A percentile compares a stretch with the other conserved stretches of the same genome.
Conservation (phyloP, 2,329 filamentous ascomycete genomes). For the Phaeosphaeriaceae sp. region DNA sequence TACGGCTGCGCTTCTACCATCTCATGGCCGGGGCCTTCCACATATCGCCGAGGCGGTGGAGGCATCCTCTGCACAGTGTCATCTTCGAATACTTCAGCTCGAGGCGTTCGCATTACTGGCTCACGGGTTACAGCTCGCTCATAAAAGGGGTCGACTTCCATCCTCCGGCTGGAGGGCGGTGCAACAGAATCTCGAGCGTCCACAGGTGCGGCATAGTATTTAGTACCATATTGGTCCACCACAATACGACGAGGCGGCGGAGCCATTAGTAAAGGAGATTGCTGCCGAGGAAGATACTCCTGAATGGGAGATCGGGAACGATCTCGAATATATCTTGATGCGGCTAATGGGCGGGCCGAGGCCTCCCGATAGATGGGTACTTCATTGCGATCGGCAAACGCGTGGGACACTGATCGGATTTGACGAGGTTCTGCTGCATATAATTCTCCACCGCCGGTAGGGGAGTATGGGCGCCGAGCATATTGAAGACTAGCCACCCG, state of each 20-base stretch:
- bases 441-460: slow-evolving; percentile 38
- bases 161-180: slow-evolving; percentile 51
- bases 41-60: slow-evolving; percentile 56
- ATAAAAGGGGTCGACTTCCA: slow-evolving; percentile 67
- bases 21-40: slow-evolving; percentile 68
- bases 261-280: slow-evolving; percentile 52
- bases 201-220: slow-evolving; percentile 68
- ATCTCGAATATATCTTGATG: slow-evolving; percentile 49
- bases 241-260: slow-evolving; percentile 69
- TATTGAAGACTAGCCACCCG: slow-evolving; percentile 57
- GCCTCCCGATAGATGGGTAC: slow-evolving; percentile 47
- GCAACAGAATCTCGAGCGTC: slow-evolving; percentile 62
- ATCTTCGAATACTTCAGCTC: slow-evolving; percentile 57
- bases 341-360: slow-evolving; percentile 45
- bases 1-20: slow-evolving; percentile 61
- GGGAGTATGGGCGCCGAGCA: slow-evolving; percentile 53
- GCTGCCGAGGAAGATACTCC: slow-evolving; percentile 47
- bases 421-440: slow-evolving; percentile 49
- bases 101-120: slow-evolving; percentile 56
- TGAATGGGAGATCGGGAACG: slow-evolving; percentile 50
- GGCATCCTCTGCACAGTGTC: slow-evolving; percentile 47
- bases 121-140: slow-evolving; percentile 66
- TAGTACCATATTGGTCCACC: slow-evolving; percentile 81
- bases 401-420: slow-evolving; percentile 51
- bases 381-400: slow-evolving; percentile 49